Conservation (phyloP, 139 green algal species). For the Ostreobium quekettii region DNA sequence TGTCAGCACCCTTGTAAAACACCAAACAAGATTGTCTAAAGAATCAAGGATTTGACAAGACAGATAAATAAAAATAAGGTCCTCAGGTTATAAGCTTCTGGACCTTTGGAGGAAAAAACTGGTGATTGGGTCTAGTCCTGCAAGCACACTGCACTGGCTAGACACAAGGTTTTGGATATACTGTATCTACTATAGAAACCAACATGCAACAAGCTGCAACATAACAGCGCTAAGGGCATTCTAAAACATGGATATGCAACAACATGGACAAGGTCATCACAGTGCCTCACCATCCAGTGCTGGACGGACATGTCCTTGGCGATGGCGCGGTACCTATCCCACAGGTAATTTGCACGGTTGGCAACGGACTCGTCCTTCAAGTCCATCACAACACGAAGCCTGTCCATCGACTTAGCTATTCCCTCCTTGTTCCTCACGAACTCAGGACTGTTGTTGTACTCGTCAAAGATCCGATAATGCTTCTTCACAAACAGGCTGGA, state of each 20-base stretch:
- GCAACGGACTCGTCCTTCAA: neutral
- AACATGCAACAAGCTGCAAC: neutral
- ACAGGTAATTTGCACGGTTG: neutral
- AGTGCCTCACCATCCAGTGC: neutral
- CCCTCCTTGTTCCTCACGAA: neutral
- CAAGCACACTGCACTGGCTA: neutral
- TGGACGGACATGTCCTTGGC: conserved; percentile 11
- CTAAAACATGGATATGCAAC: neutral
- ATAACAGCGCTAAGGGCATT: neutral
- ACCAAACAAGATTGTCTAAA: no score
- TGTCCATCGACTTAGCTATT: conserved; percentile 1
- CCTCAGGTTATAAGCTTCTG: no score
- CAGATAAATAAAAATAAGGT: no score
- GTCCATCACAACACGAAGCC: conserved; percentile 5
- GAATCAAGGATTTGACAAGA: no score
- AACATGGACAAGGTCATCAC: neutral
- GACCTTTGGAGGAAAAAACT: no score
- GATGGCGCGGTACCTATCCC: neutral
- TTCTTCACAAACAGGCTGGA: conserved; percentile 5
- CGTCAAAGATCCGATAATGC: neutral
- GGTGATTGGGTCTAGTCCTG: no score
- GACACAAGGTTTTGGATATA: neutral
- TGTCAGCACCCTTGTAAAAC: no score
- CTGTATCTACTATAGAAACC: neutral
- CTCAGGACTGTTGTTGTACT: neutral